Base-by-base conservation (phyloP, 805 yeast species). In the Yamadazyma akitaensis region DNA sequence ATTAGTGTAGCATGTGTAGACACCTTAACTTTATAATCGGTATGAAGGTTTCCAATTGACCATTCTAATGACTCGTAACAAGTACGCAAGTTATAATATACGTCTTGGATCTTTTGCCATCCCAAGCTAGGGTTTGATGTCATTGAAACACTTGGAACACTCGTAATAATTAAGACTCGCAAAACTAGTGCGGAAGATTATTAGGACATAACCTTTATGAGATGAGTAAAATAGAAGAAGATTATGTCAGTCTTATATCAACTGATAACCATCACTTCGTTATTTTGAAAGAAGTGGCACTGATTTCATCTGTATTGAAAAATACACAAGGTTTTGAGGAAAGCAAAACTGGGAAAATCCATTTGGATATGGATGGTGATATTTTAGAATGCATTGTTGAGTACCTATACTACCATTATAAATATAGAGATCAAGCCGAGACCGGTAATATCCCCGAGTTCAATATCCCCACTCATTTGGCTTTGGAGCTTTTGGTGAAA, bases 381-480 rank as follows among this genome's bases (percentile, higher is more conserved):
- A 74, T 90, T 17, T 68, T 94, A 37, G 86, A 82, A 51, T 87
- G 88, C 56, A 83, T 92, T 10, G 85, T 88, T 36, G 97, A 92
- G 56, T 92, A 94, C 56, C 66, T 92, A 30, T 82, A 86, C 60
- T 91, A 87, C 60, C 81, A 86, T 56, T 62, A 75, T 49, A 84
- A 86, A 55, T 88, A 87, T 60, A 79, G 75, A 51, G 81, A 79
- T 42, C 66, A 62, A 42, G 77, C 73, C 0, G 76, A 71, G 30
- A 53, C 60, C 6, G 80, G 78, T 3, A 83, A 79, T 42, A 79
- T 86, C 6, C 96, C 96, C 0, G 94, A 87, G 46, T 94, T 94
- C 64, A 85, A 86, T 32, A 81, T 94, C 2, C 97, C 98, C 1
- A 91, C 97, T 0, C 97, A 89, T 54, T 78, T 92, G 80, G 96